Percentiles rank a stretch among this genome's conserved stretches.
phyloP scores from a whole-genome alignment of 148 eudicot species.

The Persicaria tinctoria region DNA sequence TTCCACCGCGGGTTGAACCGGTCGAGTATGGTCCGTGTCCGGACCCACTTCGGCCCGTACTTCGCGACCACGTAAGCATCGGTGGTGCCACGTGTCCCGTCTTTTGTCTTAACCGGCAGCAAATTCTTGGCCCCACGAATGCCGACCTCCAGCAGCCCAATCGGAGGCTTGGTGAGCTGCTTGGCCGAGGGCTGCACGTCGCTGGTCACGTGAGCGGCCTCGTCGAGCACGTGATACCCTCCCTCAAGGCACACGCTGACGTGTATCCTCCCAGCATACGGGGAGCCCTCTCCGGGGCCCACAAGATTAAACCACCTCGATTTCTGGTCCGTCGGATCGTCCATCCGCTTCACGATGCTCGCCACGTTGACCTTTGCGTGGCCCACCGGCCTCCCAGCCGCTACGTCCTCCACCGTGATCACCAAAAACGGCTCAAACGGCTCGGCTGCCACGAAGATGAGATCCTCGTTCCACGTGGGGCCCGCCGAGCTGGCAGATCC shows the following conservation, averaged over 20 bases:
- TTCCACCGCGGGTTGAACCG: conserved; percentile 89
- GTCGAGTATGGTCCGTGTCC: conserved; percentile 71
- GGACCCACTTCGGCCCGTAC: conserved; percentile 88
- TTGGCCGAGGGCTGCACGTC: conserved; percentile 70
- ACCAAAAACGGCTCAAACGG: conserved; percentile 78
- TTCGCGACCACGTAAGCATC: conserved; percentile 88
- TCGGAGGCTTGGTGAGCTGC: conserved; percentile 61
- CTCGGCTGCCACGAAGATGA: conserved; percentile 76
- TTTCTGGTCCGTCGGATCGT: conserved; percentile 48
- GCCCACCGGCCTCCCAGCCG: conserved; percentile 48
- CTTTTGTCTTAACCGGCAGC: conserved; percentile 71
- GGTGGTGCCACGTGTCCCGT: conserved; percentile 71
- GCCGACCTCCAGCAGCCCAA: conserved; percentile 84
- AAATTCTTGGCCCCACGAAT: conserved; percentile 66
- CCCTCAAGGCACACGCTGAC: conserved; percentile 69
- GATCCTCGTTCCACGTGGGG: conserved; percentile 88
- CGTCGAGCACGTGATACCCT: conserved; percentile 98
- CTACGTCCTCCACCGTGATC: conserved; percentile 56
- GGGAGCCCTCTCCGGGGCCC: conserved; percentile 43
- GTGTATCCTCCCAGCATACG: conserved; percentile 77
- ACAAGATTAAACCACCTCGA: conserved; percentile 78
- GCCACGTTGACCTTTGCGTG: conserved; percentile 53
- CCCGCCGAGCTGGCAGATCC: conserved; percentile 27
- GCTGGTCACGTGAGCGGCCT: conserved; percentile 93
- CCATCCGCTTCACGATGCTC: conserved; percentile 47